Evolutionary conservation across 768 basidiomycete species (phyloP).

Genomic region (Boletus rubroflammeus): DNA sequence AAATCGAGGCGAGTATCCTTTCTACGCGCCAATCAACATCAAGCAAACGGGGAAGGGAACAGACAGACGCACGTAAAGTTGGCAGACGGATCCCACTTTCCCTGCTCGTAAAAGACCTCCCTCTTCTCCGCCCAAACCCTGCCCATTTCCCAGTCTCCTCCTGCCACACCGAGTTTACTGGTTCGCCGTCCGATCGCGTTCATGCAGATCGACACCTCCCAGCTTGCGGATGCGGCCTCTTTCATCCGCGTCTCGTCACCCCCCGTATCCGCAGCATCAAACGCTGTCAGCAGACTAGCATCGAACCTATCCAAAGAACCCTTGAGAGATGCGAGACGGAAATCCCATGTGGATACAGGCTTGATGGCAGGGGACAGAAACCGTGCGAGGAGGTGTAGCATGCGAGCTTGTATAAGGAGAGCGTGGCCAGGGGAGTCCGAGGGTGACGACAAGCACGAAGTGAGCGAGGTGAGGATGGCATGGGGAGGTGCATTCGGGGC

Average conservation of each 20-base stretch:
- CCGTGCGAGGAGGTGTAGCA: constrained; percentile 65
- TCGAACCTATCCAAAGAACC: constrained; percentile 88
- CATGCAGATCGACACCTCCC: constrained; percentile 66
- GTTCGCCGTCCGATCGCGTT: constrained; percentile 32
- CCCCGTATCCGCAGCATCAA: constrained; percentile 79
- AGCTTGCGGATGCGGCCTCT: constrained; percentile 77
- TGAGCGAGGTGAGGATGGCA: constrained; percentile 50
- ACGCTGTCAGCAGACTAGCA: constrained; percentile 76
- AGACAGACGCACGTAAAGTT: constrained; percentile 66
- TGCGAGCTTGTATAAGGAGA: constrained; percentile 57
- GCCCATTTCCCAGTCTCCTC: constrained; percentile 82
- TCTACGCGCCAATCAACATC: constrained; percentile 28
- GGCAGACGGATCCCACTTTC: constrained; percentile 72
- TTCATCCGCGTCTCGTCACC: constrained; percentile 75
- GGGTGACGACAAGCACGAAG: constrained; percentile 41
- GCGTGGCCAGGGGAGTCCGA: constrained; percentile 38
- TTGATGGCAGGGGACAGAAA: constrained; percentile 72
- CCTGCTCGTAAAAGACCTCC: constrained; percentile 88
- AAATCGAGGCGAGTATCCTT: constrained; percentile 70
- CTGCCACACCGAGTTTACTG: background rate
- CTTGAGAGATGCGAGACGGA: constrained; percentile 61
- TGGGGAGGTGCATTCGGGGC: constrained; percentile 63
- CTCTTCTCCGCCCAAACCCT: constrained; percentile 95
- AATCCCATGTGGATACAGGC: constrained; percentile 66
- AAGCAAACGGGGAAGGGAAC: background rate